Evolutionary conservation across 2,329 filamentous ascomycete genomes (phyloP), one percentile per base, ranked within the genome.

Genomic region (Beauveria asiatica): DNA sequence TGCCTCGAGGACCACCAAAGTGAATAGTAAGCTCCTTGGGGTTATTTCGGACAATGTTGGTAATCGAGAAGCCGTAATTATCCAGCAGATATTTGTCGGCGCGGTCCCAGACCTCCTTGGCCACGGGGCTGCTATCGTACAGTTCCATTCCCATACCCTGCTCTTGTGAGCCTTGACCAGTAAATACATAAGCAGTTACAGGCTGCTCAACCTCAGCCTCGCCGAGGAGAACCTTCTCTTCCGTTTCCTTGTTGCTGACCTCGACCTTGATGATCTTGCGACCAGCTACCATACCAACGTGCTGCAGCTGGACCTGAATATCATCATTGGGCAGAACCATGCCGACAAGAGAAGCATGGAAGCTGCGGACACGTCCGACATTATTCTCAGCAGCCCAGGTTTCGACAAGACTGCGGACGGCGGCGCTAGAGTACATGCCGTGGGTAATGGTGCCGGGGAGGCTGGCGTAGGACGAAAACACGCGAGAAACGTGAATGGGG

Each of bases 61-160:
- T 96, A 70, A 99, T 99, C 6, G 92, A 92, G 70, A 99, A 96
- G 69, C 90, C 94, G 78, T 99, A 99, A 73, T 96, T 97, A 76
- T 97, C 93, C 78, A 97, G 86, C 73, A 99, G 93, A 74, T 99
- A 96, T 76, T 90, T 95, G 77, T 99, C 94, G 55, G 94, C 95
- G 62, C 92, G 86, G 73, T 97, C 94, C 94, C 94, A 99, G 56
- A 99, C 94, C 68, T 96, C 93, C 78, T 92, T 92, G 64, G 94
- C 95, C 21, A 99, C 94, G 42, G 88, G 80, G 73, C 94, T 97
- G 81, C 88, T 96, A 69, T 83, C 88, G 74, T 99, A 99, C 56
- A 99, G 82, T 70, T 97, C 94, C 94, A 99, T 99, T 76, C 94
- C 94, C 94, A 99, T 99, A 64, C 94, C 94, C 75, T 99, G 94